Evolutionary conservation across 176 grass and related monocot genomes (phyloP).

Genomic region (Hyparrhenia diplandra): DNA sequence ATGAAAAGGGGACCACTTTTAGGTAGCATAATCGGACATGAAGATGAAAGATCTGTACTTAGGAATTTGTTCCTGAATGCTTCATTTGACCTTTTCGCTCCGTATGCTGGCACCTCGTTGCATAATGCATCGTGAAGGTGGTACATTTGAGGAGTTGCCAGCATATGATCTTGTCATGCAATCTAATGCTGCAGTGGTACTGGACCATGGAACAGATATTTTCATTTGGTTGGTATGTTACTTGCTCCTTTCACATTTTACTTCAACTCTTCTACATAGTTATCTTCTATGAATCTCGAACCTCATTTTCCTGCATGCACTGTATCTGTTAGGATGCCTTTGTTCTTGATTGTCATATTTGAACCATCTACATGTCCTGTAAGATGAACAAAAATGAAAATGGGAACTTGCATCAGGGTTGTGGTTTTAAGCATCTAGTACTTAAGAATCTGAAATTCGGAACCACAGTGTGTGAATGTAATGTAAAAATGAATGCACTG

Average conservation of each 20-base stretch:
- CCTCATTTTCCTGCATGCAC: neutral
- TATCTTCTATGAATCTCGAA: constrained; percentile 10
- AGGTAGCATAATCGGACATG: constrained; percentile 91
- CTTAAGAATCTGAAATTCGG: neutral
- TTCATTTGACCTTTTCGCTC: constrained; percentile 79
- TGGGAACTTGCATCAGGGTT: neutral
- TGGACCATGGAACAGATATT: constrained; percentile 98
- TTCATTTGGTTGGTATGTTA: constrained; percentile 99
- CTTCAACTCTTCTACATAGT: neutral
- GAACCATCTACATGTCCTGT: neutral
- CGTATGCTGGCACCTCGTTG: constrained; percentile 88
- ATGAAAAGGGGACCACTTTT: constrained; percentile 91
- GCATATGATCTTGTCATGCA: constrained; percentile 98
- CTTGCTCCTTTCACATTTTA: neutral
- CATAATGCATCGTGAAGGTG: constrained; percentile 89
- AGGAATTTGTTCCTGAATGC: constrained; percentile 86
- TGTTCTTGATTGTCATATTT: constrained; percentile 7
- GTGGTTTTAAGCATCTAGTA: neutral
- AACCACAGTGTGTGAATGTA: neutral
- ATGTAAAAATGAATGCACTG: neutral
- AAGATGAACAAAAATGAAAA: neutral
- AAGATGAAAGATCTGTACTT: constrained; percentile 92
- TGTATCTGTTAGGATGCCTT: neutral
- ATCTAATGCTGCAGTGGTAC: constrained; percentile 77
- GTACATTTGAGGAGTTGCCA: constrained; percentile 92